Percentiles rank a stretch among this genome's conserved stretches.
These are phyloP conservation scores for Ceratocystis eucalypticola DNA, from an alignment of 2,329 filamentous ascomycete genomes.

Conservation along the genomic window DNA sequence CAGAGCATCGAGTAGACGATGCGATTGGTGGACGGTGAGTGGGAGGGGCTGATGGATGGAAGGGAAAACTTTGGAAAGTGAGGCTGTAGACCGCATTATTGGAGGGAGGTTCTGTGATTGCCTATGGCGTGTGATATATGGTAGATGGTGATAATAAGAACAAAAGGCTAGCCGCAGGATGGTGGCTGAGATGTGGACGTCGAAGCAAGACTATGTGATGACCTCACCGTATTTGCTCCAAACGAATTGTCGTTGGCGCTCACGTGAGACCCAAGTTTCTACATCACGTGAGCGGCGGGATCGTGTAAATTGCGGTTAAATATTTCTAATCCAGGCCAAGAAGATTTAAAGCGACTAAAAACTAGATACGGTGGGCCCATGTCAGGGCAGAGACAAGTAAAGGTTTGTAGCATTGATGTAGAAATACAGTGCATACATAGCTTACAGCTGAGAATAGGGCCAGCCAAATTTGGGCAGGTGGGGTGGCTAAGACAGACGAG, in stretches of 20 bases:
- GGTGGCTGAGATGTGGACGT: background rate
- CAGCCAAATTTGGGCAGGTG: too few relatives aligned
- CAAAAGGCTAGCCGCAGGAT: background rate
- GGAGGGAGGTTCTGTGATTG: background rate
- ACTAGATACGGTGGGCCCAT: too few relatives aligned
- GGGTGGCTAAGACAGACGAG: too few relatives aligned
- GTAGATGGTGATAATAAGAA: background rate
- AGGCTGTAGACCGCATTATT: conserved; percentile 13
- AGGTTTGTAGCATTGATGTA: background rate
- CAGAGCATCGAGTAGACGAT: conserved; percentile 42
- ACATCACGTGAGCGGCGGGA: background rate
- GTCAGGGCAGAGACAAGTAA: background rate
- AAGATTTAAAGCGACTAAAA: too few relatives aligned
- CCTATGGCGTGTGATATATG: background rate
- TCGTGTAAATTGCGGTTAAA: background rate
- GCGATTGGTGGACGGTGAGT: conserved; percentile 37
- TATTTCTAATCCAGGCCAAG: too few relatives aligned
- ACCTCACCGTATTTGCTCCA: background rate
- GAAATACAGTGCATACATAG: too few relatives aligned
- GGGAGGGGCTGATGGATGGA: conserved; percentile 40
- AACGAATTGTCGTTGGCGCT: background rate
- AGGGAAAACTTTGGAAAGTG: conserved; percentile 27
- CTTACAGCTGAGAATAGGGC: too few relatives aligned
- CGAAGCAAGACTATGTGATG: background rate
- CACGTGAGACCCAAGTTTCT: background rate